Conservation (phyloP, 805 yeast genomes). For the Wickerhamiella occidentalis region DNA sequence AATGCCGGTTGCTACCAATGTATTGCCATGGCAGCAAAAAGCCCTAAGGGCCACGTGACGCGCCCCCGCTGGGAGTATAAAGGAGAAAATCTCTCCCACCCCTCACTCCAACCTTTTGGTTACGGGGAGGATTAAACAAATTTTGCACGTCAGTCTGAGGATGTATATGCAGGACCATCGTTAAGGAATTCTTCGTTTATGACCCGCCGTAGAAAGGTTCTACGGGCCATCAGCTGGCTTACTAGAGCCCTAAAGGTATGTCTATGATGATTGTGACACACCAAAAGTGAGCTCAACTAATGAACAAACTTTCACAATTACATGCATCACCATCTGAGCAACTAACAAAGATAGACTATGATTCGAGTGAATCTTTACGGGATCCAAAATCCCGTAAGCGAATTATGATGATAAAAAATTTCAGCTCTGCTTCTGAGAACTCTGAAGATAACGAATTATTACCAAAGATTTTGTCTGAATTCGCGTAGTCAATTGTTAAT, state of each 20-base stretch:
- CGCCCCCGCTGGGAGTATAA: background rate
- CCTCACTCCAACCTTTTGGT: constrained; percentile 4
- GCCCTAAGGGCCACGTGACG: constrained; percentile 7
- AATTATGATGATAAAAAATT: constrained; percentile 21
- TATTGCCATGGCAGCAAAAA: background rate
- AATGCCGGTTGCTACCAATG: background rate
- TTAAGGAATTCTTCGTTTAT: constrained; percentile 26
- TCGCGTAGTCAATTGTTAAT: background rate
- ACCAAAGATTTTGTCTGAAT: constrained; percentile 24
- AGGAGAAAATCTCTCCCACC: background rate
- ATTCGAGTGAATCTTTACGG: constrained; percentile 8
- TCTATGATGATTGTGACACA: constrained; percentile 11
- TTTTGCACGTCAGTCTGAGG: constrained; percentile 20
- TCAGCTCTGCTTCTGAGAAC: constrained; percentile 27
- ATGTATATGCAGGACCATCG: constrained; percentile 25
- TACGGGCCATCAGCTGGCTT: background rate
- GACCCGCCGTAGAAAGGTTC: constrained; percentile 15
- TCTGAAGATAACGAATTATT: constrained; percentile 20
- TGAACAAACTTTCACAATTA: constrained; percentile 11
- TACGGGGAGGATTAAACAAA: constrained; percentile 20
- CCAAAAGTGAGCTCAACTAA: constrained; percentile 8
- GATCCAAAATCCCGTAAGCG: background rate
- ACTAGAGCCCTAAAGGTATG: background rate
- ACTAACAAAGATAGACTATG: constrained; percentile 7
- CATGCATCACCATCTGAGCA: constrained; percentile 27